Evolutionary conservation across 345 rosid species (phyloP).

Genomic region (Bruguiera sexangula): DNA sequence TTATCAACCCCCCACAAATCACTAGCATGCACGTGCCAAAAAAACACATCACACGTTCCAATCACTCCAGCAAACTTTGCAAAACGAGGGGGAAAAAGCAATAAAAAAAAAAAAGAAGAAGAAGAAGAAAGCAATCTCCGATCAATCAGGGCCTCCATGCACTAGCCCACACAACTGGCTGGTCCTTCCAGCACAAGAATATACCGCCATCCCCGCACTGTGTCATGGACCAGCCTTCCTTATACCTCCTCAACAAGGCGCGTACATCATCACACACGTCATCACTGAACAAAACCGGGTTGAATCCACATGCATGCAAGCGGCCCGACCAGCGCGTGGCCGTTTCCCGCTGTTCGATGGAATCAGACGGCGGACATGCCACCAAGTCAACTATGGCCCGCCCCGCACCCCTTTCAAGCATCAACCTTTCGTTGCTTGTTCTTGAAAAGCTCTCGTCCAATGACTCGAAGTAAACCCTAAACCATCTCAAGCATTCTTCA

Average conservation of each 20-base stretch:
- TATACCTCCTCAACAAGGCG: conserved; percentile 87
- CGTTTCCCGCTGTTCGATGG: conserved; percentile 72
- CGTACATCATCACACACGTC: conserved; percentile 88
- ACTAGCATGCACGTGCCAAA: conserved; percentile 28
- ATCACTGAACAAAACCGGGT: conserved; percentile 53
- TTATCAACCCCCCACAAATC: neutral
- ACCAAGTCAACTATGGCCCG: conserved; percentile 73
- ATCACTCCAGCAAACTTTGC: conserved; percentile 11
- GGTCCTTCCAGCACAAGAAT: conserved; percentile 91
- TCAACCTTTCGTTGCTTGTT: conserved; percentile 80
- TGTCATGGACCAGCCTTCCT: conserved; percentile 90
- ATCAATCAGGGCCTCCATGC: conserved; percentile 73
- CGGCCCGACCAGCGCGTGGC: conserved; percentile 74
- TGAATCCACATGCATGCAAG: conserved; percentile 56
- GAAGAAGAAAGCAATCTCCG: neutral
- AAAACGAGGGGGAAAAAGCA: neutral
- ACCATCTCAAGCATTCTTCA: conserved; percentile 73
- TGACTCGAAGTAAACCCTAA: conserved; percentile 88
- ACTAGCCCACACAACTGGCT: conserved; percentile 94
- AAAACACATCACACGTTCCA: conserved; percentile 47
- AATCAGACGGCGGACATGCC: conserved; percentile 61
- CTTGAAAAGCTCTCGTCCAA: conserved; percentile 70
- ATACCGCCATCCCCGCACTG: conserved; percentile 70
- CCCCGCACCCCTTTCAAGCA: conserved; percentile 81
- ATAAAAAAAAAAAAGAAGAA: neutral